Evolutionary conservation across 1,139 yeast genomes (phyloP), one percentile per base, ranked within the genome.

Genomic region (Candida pseudocylindracea): DNA sequence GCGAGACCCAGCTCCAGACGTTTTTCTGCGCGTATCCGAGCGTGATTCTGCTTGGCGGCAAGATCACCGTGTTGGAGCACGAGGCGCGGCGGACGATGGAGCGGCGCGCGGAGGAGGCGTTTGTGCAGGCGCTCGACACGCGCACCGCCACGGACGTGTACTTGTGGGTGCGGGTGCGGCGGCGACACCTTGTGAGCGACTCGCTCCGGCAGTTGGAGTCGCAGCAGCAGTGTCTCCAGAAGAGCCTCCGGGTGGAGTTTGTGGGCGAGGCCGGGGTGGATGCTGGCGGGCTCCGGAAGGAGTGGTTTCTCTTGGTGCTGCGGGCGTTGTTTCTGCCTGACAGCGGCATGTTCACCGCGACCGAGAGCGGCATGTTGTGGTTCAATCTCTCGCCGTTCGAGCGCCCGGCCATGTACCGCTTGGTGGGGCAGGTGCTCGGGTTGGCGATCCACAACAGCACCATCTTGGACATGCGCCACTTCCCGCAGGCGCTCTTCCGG

Each of bases 201-300:
- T 80, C 95, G 1, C 52, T 88, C 28, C 54, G 60, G n/a, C 60
- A 69, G 36, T 70, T 85, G 29, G 66, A 67, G 35, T 45, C 51
- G 9, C 67, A 72, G 42, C 67, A 64, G 31, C 50, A 52, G 10
- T 81, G 79, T 42, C 56, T 85, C 38, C 72, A 75, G 44, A 85
- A 83, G 46, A 66, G 81, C 2, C 51, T 85, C 26, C 61, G 70
- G 39, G 75, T 88, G 10, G 85, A 78, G 42, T 88, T 88, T 48
- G 50, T 74, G 3, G 72, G 72, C 35, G 96, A 88, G 45, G 91
- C 88, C 0, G 96, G 96, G 0, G 63, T 85, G 15, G 98, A 88
- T 54, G 95, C 83, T 1, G 98, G 96, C 1, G 98, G 98, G 0
- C 57, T 85, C 37, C 68, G 73, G 41, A 85, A 83, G 46, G 96